These are phyloP conservation scores for Phaeotremella skinneri DNA, from an alignment of 768 basidiomycete species.

Conservation along the genomic window DNA sequence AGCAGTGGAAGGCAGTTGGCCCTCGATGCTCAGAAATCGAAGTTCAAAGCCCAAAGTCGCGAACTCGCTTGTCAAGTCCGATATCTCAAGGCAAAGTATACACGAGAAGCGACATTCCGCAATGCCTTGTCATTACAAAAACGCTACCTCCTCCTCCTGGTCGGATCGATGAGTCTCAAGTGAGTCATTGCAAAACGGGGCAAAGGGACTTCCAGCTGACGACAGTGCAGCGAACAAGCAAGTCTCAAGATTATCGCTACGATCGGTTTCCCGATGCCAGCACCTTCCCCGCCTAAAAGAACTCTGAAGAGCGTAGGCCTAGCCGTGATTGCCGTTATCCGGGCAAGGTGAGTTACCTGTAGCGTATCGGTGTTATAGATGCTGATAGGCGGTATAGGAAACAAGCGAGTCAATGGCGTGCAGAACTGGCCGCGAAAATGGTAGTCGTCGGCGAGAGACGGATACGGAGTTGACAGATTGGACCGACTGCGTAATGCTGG, in stretches of 20 bases:
- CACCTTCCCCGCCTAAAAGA: slow-evolving; percentile 15
- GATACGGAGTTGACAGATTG: slow-evolving; percentile 9
- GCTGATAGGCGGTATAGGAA: slow-evolving; percentile 26
- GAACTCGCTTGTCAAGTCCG: slow-evolving; percentile 81
- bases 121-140: slow-evolving; percentile 81
- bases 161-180: slow-evolving; percentile 54
- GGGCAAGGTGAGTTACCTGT: slow-evolving; percentile 35
- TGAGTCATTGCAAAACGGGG: slow-evolving; percentile 14
- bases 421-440: slow-evolving; percentile 23
- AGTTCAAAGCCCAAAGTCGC: slow-evolving; percentile 35
- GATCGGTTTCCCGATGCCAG: slow-evolving; percentile 46
- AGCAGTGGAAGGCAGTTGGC: slow-evolving; percentile 3
- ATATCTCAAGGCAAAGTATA: slow-evolving; percentile 88
- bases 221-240: slow-evolving; percentile 40
- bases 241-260: slow-evolving; percentile 45
- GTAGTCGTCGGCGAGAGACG: slow-evolving; percentile 17
- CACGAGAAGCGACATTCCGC: slow-evolving; percentile 76
- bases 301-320: slow-evolving; percentile 44
- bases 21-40: slow-evolving; percentile 22
- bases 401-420: slow-evolving; percentile 30
- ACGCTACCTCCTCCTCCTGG: slow-evolving; percentile 72
- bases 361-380: background rate
- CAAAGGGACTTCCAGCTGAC: slow-evolving; percentile 1
- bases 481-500: too few species aligned
- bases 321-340: slow-evolving; percentile 36